These are phyloP conservation scores for Cladorrhinum samala DNA, from an alignment of 495 filamentous ascomycete genomes.

Conservation along the genomic window DNA sequence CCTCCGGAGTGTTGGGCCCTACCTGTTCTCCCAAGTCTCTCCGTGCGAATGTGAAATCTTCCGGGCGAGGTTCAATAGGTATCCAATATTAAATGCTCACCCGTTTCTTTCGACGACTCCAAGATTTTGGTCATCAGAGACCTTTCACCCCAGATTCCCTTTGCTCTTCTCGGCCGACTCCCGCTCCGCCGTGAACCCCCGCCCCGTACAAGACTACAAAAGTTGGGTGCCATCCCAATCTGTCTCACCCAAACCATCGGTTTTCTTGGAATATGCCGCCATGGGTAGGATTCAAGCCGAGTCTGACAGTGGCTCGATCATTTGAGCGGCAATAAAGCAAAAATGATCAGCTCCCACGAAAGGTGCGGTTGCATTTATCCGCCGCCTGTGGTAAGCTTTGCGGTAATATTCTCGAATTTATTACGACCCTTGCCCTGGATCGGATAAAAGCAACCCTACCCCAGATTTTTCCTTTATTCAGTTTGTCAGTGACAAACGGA, in stretches of 20 bases:
- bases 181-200: neutral
- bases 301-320: neutral
- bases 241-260: neutral
- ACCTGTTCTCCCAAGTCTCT: too few species aligned
- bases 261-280: neutral
- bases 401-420: conserved; percentile 24
- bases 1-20: too few species aligned
- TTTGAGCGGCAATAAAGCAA: neutral
- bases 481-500: neutral
- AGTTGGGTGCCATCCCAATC: neutral
- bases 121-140: too few species aligned
- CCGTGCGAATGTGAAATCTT: too few species aligned
- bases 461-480: neutral
- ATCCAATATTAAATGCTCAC: too few species aligned
- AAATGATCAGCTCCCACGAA: neutral
- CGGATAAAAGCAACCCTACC: conserved; percentile 24
- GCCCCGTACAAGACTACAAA: neutral
- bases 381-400: conserved; percentile 4
- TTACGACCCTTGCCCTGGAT: conserved; percentile 23
- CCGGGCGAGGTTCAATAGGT: too few species aligned
- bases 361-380: conserved; percentile 21
- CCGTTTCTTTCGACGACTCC: too few species aligned
- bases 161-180: neutral
- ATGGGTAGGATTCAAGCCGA: neutral
- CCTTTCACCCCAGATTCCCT: too few species aligned